A percentile compares a stretch with the other conserved stretches of the same genome.
Conservation (phyloP, 139 green algal species). For the Pseudopediastrum boryanum region DNA sequence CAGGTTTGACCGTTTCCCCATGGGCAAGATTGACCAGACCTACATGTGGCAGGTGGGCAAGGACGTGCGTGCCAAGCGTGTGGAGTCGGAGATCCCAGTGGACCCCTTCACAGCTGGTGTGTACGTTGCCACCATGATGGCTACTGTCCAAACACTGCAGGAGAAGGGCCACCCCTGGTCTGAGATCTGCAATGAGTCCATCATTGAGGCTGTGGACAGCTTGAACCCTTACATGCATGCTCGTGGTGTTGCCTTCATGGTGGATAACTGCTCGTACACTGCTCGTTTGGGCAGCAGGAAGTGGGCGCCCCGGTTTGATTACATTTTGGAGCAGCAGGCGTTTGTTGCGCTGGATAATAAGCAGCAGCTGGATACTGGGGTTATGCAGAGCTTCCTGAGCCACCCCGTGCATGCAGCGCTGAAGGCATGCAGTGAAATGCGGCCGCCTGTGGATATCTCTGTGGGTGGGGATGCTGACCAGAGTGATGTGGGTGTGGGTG, state of each 20-base stretch:
- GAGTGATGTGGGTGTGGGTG: slow-evolving; percentile 78
- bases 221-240: slow-evolving; percentile 99
- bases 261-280: slow-evolving; percentile 99
- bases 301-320: slow-evolving; percentile 99
- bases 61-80: slow-evolving; percentile 83
- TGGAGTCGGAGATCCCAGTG: slow-evolving; percentile 90
- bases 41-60: slow-evolving; percentile 97
- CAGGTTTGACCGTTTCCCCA: slow-evolving; percentile 97
- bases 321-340: slow-evolving; percentile 93
- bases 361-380: slow-evolving; percentile 62
- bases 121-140: slow-evolving; percentile 99
- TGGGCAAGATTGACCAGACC: slow-evolving; percentile 99
- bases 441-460: slow-evolving; percentile 96
- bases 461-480: slow-evolving; percentile 76
- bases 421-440: slow-evolving; percentile 88
- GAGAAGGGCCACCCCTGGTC: slow-evolving; percentile 96
- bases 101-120: slow-evolving; percentile 99
- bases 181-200: slow-evolving; percentile 99
- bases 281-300: slow-evolving; percentile 96
- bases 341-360: slow-evolving; percentile 80
- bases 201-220: slow-evolving; percentile 98
- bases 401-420: slow-evolving; percentile 82
- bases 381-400: slow-evolving; percentile 50
- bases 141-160: slow-evolving; percentile 79
- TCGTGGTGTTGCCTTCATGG: slow-evolving; percentile 99